Evolutionary conservation across 208 protist genomes (phyloP).

Genomic region (Giardia muris): DNA sequence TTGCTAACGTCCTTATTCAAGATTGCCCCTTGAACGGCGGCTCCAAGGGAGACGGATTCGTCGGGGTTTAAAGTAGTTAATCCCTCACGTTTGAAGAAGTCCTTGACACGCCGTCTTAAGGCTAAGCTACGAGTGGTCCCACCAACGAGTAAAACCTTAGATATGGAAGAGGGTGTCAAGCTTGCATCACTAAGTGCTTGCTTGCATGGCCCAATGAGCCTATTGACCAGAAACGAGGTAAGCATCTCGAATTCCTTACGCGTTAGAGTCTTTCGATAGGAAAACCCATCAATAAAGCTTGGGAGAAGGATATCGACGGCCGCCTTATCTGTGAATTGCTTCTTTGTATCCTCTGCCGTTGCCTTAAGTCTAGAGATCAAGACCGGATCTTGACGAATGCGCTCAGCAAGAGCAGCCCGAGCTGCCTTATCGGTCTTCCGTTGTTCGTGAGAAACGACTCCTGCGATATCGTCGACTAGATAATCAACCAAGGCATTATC

Average conservation of each 20-base stretch:
- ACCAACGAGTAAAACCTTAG: conserved; percentile 84
- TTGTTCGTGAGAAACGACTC: not conserved
- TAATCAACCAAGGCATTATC: conserved; percentile 30
- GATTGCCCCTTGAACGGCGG: conserved; percentile 35
- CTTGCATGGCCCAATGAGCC: conserved; percentile 68
- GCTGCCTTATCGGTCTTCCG: not conserved
- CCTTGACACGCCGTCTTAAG: not conserved
- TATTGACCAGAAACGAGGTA: conserved; percentile 76
- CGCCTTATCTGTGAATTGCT: not conserved
- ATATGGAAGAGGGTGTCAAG: conserved; percentile 70
- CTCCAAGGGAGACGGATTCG: conserved; percentile 36
- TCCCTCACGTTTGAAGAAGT: not conserved
- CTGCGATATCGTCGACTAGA: conserved; percentile 27
- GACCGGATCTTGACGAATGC: not conserved
- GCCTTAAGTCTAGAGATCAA: not conserved
- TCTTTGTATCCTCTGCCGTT: not conserved
- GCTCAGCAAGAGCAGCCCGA: not conserved
- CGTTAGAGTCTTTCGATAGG: conserved; percentile 55
- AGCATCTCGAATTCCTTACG: conserved; percentile 86
- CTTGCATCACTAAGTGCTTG: conserved; percentile 69
- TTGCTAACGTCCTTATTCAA: conserved; percentile 48
- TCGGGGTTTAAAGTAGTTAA: conserved; percentile 36
- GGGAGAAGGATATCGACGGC: not conserved
- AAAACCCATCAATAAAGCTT: not conserved
- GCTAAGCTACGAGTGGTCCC: conserved; percentile 68